Evolutionary conservation across 768 basidiomycete species (phyloP).

Genomic region (Termitomyces sp.): DNA sequence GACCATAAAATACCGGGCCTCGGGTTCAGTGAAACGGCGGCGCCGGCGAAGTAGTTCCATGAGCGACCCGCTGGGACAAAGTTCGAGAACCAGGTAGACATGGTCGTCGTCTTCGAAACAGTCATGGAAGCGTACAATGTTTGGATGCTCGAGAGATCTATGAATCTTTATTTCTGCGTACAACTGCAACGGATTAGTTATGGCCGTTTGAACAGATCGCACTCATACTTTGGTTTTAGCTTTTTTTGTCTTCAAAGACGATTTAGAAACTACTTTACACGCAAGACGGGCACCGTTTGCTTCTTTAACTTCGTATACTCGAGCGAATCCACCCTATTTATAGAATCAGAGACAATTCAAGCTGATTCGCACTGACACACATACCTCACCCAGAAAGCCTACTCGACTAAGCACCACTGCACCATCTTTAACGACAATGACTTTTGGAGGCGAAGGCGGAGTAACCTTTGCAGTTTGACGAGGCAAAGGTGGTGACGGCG

Average conservation of each 20-base stretch:
- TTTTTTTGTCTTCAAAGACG: slow-evolving; percentile 89
- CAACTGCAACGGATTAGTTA: slow-evolving; percentile 43
- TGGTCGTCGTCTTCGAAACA: slow-evolving; percentile 95
- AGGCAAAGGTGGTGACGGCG: slow-evolving; percentile 62
- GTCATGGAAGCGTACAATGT: slow-evolving; percentile 88
- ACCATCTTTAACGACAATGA: slow-evolving; percentile 63
- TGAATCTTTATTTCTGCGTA: slow-evolving; percentile 99
- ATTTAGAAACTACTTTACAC: slow-evolving; percentile 94
- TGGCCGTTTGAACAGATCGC: too few relatives aligned
- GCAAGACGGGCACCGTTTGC: slow-evolving; percentile 58
- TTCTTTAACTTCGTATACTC: slow-evolving; percentile 94
- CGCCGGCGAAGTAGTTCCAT: slow-evolving; percentile 90
- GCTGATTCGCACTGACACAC: slow-evolving; percentile 17
- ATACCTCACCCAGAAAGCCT: slow-evolving; percentile 85
- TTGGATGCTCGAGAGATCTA: slow-evolving; percentile 82
- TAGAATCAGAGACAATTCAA: background rate
- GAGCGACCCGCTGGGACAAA: slow-evolving; percentile 84
- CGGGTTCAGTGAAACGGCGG: slow-evolving; percentile 84
- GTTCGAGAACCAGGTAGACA: slow-evolving; percentile 95
- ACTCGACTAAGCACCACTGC: slow-evolving; percentile 59
- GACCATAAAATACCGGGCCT: slow-evolving; percentile 87
- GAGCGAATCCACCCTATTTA: slow-evolving; percentile 82
- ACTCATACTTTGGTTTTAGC: slow-evolving; percentile 84
- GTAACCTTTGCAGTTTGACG: slow-evolving; percentile 79
- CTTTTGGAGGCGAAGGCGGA: slow-evolving; percentile 74